These are phyloP conservation scores for Tinospora cordifolia DNA, from an alignment of 164 flowering plant genomes.

Conservation along the genomic window DNA sequence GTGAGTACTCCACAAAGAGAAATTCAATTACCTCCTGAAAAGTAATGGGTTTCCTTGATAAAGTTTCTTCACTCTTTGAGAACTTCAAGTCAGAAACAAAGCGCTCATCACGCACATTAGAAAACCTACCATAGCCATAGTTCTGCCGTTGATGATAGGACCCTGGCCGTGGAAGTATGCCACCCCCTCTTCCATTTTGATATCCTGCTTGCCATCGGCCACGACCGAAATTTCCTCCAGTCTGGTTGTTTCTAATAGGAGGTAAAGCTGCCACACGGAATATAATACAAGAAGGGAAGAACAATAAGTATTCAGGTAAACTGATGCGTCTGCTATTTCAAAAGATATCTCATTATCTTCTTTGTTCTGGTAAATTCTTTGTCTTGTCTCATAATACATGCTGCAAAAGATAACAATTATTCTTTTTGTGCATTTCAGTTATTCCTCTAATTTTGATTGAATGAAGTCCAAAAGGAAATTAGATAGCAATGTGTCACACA, in stretches of 20 bases:
- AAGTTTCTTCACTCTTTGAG: conserved; percentile 85
- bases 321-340: no score
- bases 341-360: no score
- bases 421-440: no score
- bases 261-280: conserved; percentile 55
- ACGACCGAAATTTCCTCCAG: conserved; percentile 61
- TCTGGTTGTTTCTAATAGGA: conserved; percentile 42
- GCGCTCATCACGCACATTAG: conserved; percentile 68
- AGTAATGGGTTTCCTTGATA: conserved; percentile 62
- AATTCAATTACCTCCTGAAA: conserved; percentile 65
- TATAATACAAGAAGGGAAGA: not conserved
- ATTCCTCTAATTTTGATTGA: no score
- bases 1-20: not conserved
- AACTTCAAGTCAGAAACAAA: conserved; percentile 89
- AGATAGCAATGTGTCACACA: no score
- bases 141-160: conserved; percentile 59
- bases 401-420: no score
- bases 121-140: conserved; percentile 48
- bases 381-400: no score
- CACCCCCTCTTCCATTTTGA: conserved; percentile 72
- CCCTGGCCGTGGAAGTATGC: conserved; percentile 85
- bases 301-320: not conserved
- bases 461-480: no score
- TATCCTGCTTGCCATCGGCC: conserved; percentile 59
- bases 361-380: no score